Conservation (phyloP, 2,329 filamentous ascomycete species). For the Aspergillus sp. region DNA sequence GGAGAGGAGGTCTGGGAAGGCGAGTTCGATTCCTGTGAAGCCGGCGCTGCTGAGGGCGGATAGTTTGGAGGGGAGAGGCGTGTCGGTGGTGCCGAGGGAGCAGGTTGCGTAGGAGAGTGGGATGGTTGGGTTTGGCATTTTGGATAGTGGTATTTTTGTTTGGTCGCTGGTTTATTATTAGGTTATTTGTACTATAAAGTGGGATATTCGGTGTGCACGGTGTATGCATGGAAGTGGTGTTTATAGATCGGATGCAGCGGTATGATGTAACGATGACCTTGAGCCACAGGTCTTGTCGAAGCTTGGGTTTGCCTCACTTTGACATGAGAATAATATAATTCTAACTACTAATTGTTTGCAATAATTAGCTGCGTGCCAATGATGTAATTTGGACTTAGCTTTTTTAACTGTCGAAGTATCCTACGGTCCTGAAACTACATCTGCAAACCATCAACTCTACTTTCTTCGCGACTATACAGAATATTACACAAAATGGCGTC, state of each 20-base stretch:
- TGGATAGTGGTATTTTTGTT: not conserved
- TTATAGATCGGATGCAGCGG: not conserved
- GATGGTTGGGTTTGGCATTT: conserved; percentile 9
- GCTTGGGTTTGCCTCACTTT: not conserved
- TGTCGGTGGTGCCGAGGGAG: conserved; percentile 40
- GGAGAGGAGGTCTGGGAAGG: conserved; percentile 68
- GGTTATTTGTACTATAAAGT: too few species aligned
- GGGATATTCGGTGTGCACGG: too few species aligned
- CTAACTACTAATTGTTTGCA: not conserved
- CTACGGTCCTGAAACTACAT: not conserved
- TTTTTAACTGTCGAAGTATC: not conserved
- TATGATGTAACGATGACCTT: conserved; percentile 16
- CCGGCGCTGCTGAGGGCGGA: conserved; percentile 41
- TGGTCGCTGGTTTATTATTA: not conserved
- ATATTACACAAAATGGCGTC: conserved; percentile 20
- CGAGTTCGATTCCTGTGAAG: conserved; percentile 68
- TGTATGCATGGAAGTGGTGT: not conserved
- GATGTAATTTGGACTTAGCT: not conserved
- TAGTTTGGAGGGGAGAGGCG: conserved; percentile 41
- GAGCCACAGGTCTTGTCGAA: not conserved
- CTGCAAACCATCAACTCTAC: not conserved
- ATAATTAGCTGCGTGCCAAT: not conserved
- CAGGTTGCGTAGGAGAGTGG: conserved; percentile 46
- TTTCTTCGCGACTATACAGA: not conserved
- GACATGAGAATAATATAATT: not conserved